Conservation (phyloP, 2,329 filamentous ascomycete genomes). For the Ophiostoma novo-ulmi region DNA sequence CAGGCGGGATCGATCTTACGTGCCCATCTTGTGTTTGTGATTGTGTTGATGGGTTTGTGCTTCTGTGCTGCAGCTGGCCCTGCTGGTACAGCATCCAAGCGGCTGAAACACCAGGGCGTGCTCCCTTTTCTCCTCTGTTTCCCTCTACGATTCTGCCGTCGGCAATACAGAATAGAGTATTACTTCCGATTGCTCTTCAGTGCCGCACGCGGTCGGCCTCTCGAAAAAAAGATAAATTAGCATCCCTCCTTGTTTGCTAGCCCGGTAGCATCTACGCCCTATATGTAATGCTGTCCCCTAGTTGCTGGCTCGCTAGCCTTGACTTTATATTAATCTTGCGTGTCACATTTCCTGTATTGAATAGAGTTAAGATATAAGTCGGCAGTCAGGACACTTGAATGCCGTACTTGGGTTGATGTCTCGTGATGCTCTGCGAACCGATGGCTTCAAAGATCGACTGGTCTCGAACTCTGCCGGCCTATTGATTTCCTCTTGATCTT, state of each 20-base stretch:
- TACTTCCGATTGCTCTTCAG: neutral
- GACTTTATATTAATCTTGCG: neutral
- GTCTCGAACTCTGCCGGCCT: no score
- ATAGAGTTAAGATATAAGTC: neutral
- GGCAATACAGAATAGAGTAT: neutral
- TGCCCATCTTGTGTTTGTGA: neutral
- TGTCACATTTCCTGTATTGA: neutral
- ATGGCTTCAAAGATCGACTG: neutral
- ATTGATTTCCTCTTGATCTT: neutral
- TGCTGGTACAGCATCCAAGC: neutral
- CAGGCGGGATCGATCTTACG: constrained; percentile 1
- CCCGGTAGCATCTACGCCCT: neutral
- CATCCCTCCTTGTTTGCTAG: constrained; percentile 1
- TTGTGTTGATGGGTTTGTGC: neutral
- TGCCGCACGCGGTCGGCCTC: neutral
- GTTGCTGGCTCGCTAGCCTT: neutral
- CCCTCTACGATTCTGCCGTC: neutral
- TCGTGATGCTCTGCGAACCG: neutral
- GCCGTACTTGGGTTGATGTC: neutral
- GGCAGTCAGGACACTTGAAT: neutral
- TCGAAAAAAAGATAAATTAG: neutral
- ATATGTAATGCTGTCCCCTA: neutral
- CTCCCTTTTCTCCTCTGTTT: neutral
- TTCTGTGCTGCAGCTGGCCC: neutral
- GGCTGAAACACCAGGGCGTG: constrained; percentile 4